Base-by-base conservation (phyloP, 805 yeast species). In the Lachancea thermotolerans region DNA sequence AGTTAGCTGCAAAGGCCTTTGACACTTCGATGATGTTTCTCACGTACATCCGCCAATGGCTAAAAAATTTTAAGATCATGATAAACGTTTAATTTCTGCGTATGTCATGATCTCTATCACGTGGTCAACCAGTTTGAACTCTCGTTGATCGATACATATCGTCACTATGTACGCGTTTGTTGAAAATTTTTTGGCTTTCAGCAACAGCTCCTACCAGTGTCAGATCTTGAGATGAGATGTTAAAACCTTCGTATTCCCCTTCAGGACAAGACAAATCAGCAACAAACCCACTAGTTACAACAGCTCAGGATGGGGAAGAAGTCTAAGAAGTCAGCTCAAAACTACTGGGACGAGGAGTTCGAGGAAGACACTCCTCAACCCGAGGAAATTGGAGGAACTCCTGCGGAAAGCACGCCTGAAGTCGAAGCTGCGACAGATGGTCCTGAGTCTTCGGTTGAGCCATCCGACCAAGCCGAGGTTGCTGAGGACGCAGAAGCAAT, bases 331-430 rank as follows among this genome's bases (percentile, higher is more conserved):
- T 75, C 80, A 44, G 85, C 81, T 47, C 85, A 76, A 36, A 88
- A 82, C 56, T 72, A 77, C 70, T 85, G 93, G 93, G 95, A 85
- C 47, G 93, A 85, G 28, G 87, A 81, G 10, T 67, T 71, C 39
- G 85, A 77, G 45, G 67, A 66, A 31, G 82, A 76, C 27, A 60
- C 68, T 17, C 73, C 68, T 18, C 54, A 44, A 27, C 42, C 49
- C 15, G 53, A 28, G 15, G 48, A 55, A 9, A 55, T 48, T 12
- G 45, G 43, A 28, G 48, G 36, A 18, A 36, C 48, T 4, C 11
- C 37, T 7, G 21, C 37, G 3, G 37, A 34, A 16, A 15, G 17
- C 56, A 30, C 60, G 10, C 56, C 58, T 18, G 61, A 59, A 6
- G 49, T 43, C 17, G 45, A 36, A 36, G 11, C 28, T 10, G 27